Conservation (phyloP, 2,329 filamentous ascomycete genomes). For the Zymoseptoria ardabiliae region DNA sequence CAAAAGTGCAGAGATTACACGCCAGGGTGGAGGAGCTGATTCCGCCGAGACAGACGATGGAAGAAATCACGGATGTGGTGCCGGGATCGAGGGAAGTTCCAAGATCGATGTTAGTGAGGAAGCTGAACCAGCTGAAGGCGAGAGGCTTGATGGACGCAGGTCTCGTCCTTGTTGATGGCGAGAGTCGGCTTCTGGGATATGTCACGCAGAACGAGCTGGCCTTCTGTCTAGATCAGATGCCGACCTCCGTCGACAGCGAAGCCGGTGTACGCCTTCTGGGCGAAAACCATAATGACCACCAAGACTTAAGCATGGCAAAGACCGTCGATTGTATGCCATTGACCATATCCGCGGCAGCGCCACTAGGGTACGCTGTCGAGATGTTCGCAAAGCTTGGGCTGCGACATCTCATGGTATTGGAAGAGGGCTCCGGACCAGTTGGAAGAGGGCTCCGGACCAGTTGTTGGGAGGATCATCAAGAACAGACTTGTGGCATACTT, state of each 20-base stretch:
- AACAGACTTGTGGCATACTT: conserved; percentile 50
- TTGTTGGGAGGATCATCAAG: conserved; percentile 41
- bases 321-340: conserved; percentile 51
- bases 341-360: conserved; percentile 44
- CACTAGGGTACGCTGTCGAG: conserved; percentile 53
- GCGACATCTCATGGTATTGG: conserved; percentile 47
- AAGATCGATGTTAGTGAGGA: conserved; percentile 36
- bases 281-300: conserved; percentile 23
- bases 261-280: conserved; percentile 35
- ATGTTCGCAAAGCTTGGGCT: conserved; percentile 53
- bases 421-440: conserved; percentile 43
- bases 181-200: conserved; percentile 47
- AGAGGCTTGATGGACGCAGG: conserved; percentile 52
- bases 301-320: conserved; percentile 38
- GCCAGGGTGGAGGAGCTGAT: conserved; percentile 42
- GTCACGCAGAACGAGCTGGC: conserved; percentile 48
- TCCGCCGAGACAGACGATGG: conserved; percentile 49
- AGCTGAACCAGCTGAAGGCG: conserved; percentile 41
- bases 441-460: conserved; percentile 47
- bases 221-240: conserved; percentile 38
- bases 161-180: conserved; percentile 46
- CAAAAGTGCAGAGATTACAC: conserved; percentile 34
- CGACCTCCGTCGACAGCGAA: conserved; percentile 28
- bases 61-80: conserved; percentile 47
- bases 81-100: conserved; percentile 39